These are phyloP conservation scores for Termitomyces sp. DNA, from an alignment of 768 basidiomycete genomes.

Conservation along the genomic window DNA sequence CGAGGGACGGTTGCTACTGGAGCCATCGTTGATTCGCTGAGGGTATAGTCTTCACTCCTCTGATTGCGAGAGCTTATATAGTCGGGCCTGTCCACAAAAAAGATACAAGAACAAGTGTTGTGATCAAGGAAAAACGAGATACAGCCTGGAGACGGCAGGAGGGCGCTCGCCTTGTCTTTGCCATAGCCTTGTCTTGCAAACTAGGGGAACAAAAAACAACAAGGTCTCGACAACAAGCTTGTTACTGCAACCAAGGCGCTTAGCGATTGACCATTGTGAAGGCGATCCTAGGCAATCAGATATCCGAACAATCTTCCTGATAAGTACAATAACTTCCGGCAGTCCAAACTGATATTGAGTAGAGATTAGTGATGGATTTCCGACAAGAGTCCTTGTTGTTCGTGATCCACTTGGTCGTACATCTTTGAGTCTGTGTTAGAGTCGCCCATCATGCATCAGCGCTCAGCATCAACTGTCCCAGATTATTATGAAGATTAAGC, in stretches of 20 bases:
- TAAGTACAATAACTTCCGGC: slow-evolving; percentile 5
- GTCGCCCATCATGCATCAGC: background rate
- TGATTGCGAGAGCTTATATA: slow-evolving; percentile 12
- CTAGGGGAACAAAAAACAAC: slow-evolving; percentile 17
- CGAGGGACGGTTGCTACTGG: slow-evolving; percentile 7
- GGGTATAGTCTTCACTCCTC: background rate
- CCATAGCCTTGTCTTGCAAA: slow-evolving; percentile 5
- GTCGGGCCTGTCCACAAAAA: slow-evolving; percentile 5
- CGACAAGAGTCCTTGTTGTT: background rate
- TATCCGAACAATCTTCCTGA: slow-evolving; percentile 2
- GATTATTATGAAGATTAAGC: background rate
- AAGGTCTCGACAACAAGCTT: slow-evolving; percentile 16
- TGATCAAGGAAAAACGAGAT: slow-evolving; percentile 13
- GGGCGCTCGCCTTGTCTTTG: slow-evolving; percentile 11
- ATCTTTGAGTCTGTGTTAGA: background rate
- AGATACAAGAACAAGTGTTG: slow-evolving; percentile 18
- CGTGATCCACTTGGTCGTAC: background rate
- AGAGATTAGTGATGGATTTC: background rate
- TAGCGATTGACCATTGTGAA: slow-evolving; percentile 1
- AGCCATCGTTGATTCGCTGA: slow-evolving; percentile 7
- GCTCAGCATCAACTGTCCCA: background rate
- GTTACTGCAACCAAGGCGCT: slow-evolving; percentile 2
- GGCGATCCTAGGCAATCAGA: background rate
- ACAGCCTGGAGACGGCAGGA: slow-evolving; percentile 15
- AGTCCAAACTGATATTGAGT: background rate